Evolutionary conservation across 805 yeast species (phyloP).

Genomic region (Ogataea glucozyma): DNA sequence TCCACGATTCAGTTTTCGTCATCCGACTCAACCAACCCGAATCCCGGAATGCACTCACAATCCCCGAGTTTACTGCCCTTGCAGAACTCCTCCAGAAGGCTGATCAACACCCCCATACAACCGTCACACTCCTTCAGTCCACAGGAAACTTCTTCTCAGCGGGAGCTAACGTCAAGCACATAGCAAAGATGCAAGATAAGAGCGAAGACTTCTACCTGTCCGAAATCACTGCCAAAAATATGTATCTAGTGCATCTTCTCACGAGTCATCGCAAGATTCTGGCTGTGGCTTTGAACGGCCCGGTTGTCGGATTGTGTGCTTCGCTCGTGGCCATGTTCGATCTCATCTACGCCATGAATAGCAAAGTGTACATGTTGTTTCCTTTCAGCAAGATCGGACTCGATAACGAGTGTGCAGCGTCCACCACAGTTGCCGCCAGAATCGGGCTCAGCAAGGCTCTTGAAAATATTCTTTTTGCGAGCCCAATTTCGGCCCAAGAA

Average conservation of each 20-base stretch:
- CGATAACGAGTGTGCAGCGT: constrained; percentile 78
- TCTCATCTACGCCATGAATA: constrained; percentile 66
- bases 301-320: constrained; percentile 77
- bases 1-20: constrained; percentile 36
- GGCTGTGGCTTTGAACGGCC: constrained; percentile 79
- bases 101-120: constrained; percentile 58
- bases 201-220: constrained; percentile 28
- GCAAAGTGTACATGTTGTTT: constrained; percentile 56
- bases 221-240: constrained; percentile 58
- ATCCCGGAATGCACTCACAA: constrained; percentile 65
- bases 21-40: constrained; percentile 67
- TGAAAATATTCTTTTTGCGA: constrained; percentile 70
- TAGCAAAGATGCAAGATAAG: constrained; percentile 32
- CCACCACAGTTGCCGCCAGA: constrained; percentile 65
- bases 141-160: constrained; percentile 79
- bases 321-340: constrained; percentile 78
- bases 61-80: constrained; percentile 60
- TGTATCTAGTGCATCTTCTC: constrained; percentile 65
- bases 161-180: constrained; percentile 68
- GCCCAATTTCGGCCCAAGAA: constrained; percentile 62
- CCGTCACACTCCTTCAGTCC: constrained; percentile 65
- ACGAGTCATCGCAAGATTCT: constrained; percentile 70
- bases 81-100: constrained; percentile 63
- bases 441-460: constrained; percentile 72
- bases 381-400: constrained; percentile 85